phyloP scores from a whole-genome alignment of 2,329 filamentous ascomycete species.

The Paraconiothyrium brasiliense region DNA sequence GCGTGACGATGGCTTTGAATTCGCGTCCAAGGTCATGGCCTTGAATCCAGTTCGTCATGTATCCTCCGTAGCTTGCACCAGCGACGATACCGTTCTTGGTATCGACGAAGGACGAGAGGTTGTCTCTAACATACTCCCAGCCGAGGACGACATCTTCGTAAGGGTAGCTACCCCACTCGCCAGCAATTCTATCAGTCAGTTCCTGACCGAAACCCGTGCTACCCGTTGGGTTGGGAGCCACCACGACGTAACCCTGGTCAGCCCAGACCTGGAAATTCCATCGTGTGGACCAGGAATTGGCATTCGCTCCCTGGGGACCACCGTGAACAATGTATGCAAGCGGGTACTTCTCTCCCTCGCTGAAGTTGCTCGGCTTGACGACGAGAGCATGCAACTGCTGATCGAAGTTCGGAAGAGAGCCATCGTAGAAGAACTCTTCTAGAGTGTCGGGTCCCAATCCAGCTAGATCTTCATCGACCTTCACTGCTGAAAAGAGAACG shows the following conservation, averaged over 20 bases:
- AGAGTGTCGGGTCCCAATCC: slow-evolving; percentile 71
- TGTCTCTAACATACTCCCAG: slow-evolving; percentile 75
- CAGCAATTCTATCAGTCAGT: slow-evolving; percentile 77
- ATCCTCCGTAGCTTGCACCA: slow-evolving; percentile 65
- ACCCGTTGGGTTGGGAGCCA: slow-evolving; percentile 84
- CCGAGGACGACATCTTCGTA: slow-evolving; percentile 84
- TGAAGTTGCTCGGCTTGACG: slow-evolving; percentile 71
- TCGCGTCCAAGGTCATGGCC: slow-evolving; percentile 81
- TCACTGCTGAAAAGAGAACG: slow-evolving; percentile 66
- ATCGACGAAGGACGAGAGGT: slow-evolving; percentile 72
- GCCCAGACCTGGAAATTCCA: slow-evolving; percentile 90
- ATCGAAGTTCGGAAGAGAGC: slow-evolving; percentile 60
- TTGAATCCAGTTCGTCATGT: slow-evolving; percentile 81
- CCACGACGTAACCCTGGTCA: slow-evolving; percentile 85
- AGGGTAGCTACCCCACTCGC: slow-evolving; percentile 86
- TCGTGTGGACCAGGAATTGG: slow-evolving; percentile 78
- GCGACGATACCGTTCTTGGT: slow-evolving; percentile 75
- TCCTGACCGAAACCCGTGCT: slow-evolving; percentile 85
- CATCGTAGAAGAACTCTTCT: slow-evolving; percentile 76
- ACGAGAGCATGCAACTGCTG: slow-evolving; percentile 75
- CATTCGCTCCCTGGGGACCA: slow-evolving; percentile 80
- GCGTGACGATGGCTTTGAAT: slow-evolving; percentile 88
- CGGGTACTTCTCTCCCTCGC: slow-evolving; percentile 77
- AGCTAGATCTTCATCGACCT: slow-evolving; percentile 70
- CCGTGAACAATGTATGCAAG: slow-evolving; percentile 83